Conservation (phyloP, 2,329 filamentous ascomycete genomes). For the Alternaria metachromatica region DNA sequence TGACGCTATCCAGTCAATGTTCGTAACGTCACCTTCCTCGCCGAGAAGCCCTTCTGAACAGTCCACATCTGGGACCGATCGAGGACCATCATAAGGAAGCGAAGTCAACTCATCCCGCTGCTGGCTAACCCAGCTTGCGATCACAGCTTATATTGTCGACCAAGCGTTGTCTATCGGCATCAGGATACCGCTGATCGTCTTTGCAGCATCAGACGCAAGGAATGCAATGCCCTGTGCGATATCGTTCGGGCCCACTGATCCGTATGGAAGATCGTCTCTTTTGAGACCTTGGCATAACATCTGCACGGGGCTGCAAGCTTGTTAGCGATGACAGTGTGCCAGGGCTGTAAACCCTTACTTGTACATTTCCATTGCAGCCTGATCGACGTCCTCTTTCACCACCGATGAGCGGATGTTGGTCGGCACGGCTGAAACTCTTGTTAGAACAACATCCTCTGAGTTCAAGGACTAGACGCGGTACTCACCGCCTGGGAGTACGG, state of each 20-base stretch:
- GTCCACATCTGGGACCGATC: too few relatives aligned
- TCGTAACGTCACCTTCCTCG: too few relatives aligned
- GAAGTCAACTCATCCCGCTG: too few relatives aligned
- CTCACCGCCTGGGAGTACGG: constrained; percentile 51
- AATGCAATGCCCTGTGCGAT: constrained; percentile 28
- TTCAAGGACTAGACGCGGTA: neutral
- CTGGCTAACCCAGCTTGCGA: too few relatives aligned
- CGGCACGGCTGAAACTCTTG: constrained; percentile 1
- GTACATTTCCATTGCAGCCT: constrained; percentile 11
- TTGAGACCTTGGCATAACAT: neutral
- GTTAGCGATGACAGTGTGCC: neutral
- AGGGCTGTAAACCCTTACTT: neutral
- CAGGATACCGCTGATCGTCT: constrained; percentile 8
- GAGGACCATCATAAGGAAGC: too few relatives aligned
- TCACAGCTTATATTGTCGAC: constrained; percentile 22
- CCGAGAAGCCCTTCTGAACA: too few relatives aligned
- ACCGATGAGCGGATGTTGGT: constrained; percentile 24
- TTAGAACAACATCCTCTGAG: neutral
- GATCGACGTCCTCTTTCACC: constrained; percentile 14
- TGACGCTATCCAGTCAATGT: too few relatives aligned
- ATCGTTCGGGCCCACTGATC: constrained; percentile 15
- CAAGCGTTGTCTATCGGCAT: constrained; percentile 24
- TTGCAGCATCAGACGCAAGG: constrained; percentile 27
- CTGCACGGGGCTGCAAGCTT: neutral
- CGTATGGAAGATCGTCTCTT: neutral